Evolutionary conservation across 257 asterid species (phyloP).

Genomic region (Solanum neorickii): DNA sequence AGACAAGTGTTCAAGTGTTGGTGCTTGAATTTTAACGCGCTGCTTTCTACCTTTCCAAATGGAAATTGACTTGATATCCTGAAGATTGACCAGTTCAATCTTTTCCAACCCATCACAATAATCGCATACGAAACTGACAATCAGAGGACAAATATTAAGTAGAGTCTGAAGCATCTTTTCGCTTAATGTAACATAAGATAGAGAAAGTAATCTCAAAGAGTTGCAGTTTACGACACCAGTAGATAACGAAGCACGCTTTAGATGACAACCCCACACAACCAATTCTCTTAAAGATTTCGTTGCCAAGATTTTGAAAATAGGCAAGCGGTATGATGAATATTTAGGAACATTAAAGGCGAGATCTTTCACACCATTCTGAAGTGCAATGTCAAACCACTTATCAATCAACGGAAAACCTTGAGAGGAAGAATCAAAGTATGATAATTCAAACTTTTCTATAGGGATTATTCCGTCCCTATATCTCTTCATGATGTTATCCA

Average conservation of each 20-base stretch:
- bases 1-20: background rate
- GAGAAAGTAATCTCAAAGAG: background rate
- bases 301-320: background rate
- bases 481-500: background rate
- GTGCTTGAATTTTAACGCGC: background rate
- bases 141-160: background rate
- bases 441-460: background rate
- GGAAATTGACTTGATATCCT: background rate
- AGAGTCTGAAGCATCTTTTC: background rate
- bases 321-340: background rate
- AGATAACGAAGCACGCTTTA: background rate
- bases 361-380: background rate
- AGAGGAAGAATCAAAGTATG: background rate
- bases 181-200: background rate
- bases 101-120: background rate
- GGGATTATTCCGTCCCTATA: background rate
- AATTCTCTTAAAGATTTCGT: background rate
- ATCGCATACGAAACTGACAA: background rate
- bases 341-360: background rate
- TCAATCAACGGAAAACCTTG: background rate
- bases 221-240: background rate
- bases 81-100: background rate
- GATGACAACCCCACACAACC: background rate
- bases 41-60: background rate
- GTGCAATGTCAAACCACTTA: background rate